Conservation (phyloP, 1,139 yeast genomes). For the Zhuliangozyma blackwelliae region DNA sequence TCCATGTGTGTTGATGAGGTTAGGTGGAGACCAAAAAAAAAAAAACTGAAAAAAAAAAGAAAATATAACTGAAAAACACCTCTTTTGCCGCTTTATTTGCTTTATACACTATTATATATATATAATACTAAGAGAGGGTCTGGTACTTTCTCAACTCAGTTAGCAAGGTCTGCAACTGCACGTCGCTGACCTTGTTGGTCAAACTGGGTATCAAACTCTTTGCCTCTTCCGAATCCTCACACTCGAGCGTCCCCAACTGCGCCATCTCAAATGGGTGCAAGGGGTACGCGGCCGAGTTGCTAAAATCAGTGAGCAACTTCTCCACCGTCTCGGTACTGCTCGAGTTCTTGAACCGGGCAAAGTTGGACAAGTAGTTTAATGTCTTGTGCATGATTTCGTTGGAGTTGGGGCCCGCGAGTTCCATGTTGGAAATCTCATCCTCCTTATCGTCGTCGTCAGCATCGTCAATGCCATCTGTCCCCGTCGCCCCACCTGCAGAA, state of each 20-base stretch:
- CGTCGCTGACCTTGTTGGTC: slow-evolving; percentile 73
- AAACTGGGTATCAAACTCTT: slow-evolving; percentile 89
- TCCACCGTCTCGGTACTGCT: slow-evolving; percentile 94
- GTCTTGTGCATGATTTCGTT: slow-evolving; percentile 84
- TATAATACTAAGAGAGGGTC: slow-evolving; percentile 29
- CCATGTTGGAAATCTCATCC: slow-evolving; percentile 63
- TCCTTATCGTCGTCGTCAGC: slow-evolving; percentile 47
- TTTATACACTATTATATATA: no score
- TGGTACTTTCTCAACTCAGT: slow-evolving; percentile 76
- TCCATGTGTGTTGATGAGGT: slow-evolving; percentile 6
- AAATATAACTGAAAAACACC: no score
- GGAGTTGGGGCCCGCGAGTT: slow-evolving; percentile 60
- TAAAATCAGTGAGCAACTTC: slow-evolving; percentile 67
- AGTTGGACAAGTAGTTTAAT: slow-evolving; percentile 77
- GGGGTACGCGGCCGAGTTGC: slow-evolving; percentile 52
- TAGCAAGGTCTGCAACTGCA: slow-evolving; percentile 79
- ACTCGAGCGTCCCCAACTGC: slow-evolving; percentile 86
- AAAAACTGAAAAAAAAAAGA: background rate
- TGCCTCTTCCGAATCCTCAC: slow-evolving; percentile 98
- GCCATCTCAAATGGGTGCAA: slow-evolving; percentile 96
- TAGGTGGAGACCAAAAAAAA: background rate
- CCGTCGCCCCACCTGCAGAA: slow-evolving; percentile 3
- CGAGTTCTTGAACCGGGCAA: slow-evolving; percentile 86
- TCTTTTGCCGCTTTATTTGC: no score
- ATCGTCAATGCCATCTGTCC: slow-evolving; percentile 23